Conservation (phyloP, 371 early-diverging fungal species). For the Rhizopus delemar region DNA sequence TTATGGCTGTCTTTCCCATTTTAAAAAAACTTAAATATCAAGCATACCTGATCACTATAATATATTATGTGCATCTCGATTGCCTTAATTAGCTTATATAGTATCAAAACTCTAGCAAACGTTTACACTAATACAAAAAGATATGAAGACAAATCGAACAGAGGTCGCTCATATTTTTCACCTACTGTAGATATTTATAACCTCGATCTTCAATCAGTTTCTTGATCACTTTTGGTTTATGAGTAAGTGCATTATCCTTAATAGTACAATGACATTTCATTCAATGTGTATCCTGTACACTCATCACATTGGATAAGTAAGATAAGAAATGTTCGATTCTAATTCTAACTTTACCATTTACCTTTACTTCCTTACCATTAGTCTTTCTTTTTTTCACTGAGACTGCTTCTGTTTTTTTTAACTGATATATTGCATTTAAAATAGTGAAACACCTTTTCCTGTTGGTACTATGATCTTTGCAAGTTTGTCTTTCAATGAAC, state of each 20-base stretch:
- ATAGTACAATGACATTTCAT: conserved; percentile 9
- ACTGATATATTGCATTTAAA: conserved; percentile 5
- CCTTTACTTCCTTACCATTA: conserved; percentile 10
- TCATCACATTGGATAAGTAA: conserved; percentile 11
- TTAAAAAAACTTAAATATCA: too few species aligned
- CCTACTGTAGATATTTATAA: conserved; percentile 3
- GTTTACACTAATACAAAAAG: too few species aligned
- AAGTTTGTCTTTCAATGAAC: conserved; percentile 16
- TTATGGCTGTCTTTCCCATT: too few species aligned
- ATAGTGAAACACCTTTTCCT: conserved; percentile 11
- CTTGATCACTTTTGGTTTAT: conserved; percentile 12
- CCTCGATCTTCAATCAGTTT: conserved; percentile 14
- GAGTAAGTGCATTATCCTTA: conserved; percentile 19
- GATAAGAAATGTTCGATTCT: conserved; percentile 14
- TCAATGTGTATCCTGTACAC: conserved; percentile 13
- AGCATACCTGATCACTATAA: too few species aligned
- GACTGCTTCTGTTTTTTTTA: not conserved
- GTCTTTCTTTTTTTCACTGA: conserved; percentile 8
- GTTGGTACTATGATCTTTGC: conserved; percentile 12
- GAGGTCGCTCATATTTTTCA: too few species aligned
- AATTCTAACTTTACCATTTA: conserved; percentile 14
- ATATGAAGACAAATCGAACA: too few species aligned
- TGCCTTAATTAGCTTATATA: too few species aligned
- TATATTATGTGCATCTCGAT: too few species aligned
- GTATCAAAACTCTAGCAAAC: too few species aligned